Evolutionary conservation across 2,329 filamentous ascomycete genomes (phyloP).

Genomic region (Colletotrichum sp.): DNA sequence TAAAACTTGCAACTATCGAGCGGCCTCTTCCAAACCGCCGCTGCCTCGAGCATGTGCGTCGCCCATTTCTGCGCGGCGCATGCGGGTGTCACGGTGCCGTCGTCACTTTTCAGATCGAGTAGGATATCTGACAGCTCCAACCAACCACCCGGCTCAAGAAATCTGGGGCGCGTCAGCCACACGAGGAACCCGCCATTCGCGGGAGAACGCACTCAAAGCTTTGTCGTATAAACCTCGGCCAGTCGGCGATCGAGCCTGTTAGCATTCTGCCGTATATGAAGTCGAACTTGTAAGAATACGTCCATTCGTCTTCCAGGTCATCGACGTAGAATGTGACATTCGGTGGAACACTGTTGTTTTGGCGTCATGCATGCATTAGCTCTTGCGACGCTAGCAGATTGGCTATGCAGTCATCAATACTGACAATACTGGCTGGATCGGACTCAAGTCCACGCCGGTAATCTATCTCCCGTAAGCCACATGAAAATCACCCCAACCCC

Average conservation of each 20-base stretch:
- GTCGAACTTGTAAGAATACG: conserved; percentile 42
- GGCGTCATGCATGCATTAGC: not conserved
- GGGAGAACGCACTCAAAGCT: conserved; percentile 31
- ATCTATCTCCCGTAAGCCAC: conserved; percentile 24
- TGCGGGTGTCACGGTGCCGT: conserved; percentile 37
- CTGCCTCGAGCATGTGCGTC: conserved; percentile 32
- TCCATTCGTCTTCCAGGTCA: conserved; percentile 46
- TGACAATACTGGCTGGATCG: conserved; percentile 43
- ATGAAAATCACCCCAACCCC: not conserved
- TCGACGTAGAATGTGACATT: conserved; percentile 55
- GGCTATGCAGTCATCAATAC: not conserved
- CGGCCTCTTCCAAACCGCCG: conserved; percentile 31
- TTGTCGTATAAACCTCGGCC: conserved; percentile 40
- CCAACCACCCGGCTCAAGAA: conserved; percentile 48
- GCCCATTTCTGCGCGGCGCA: conserved; percentile 36
- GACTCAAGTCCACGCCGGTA: conserved; percentile 46
- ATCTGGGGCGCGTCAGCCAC: conserved; percentile 10
- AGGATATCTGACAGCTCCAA: conserved; percentile 48
- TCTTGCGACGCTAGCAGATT: not conserved
- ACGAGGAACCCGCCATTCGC: not conserved
- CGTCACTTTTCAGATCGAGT: conserved; percentile 43
- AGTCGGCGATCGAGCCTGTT: conserved; percentile 37
- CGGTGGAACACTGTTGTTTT: conserved; percentile 39
- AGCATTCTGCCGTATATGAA: conserved; percentile 46
- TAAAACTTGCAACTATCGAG: conserved; percentile 32